These are phyloP conservation scores for Marasmius tenuissimus DNA, from an alignment of 1,284 basidiomycete genomes.

Conservation along the genomic window DNA sequence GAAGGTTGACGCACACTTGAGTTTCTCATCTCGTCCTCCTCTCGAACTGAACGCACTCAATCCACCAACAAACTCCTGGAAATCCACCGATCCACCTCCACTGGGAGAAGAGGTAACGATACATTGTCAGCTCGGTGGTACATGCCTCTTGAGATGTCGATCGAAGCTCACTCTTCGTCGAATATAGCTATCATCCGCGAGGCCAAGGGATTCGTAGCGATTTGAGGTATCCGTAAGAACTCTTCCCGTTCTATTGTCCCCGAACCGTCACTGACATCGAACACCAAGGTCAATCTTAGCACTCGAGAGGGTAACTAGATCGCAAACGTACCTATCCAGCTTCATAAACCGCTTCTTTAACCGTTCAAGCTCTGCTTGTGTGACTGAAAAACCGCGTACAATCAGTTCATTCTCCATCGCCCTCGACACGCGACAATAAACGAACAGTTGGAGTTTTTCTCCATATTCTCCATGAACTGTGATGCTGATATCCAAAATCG, in stretches of 20 bases:
- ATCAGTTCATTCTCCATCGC: background rate
- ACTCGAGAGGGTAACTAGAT: background rate
- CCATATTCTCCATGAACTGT: conserved; percentile 93
- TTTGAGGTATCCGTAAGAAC: conserved; percentile 98
- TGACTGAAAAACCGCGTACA: conserved; percentile 58
- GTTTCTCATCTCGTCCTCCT: conserved; percentile 95
- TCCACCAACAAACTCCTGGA: conserved; percentile 98
- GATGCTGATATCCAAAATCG: conserved; percentile 52
- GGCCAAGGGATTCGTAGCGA: conserved; percentile 96
- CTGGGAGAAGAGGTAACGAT: conserved; percentile 36
- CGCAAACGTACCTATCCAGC: conserved; percentile 79
- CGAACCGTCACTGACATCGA: conserved; percentile 81
- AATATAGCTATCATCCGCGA: conserved; percentile 99
- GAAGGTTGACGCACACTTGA: conserved; percentile 73
- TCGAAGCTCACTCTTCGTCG: conserved; percentile 85
- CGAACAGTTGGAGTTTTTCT: conserved; percentile 89
- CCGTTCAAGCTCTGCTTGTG: conserved; percentile 86
- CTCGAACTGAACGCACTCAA: conserved; percentile 96
- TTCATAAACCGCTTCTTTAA: conserved; percentile 99
- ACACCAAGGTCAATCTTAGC: background rate
- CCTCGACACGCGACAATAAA: conserved; percentile 17
- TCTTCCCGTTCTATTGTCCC: conserved; percentile 99
- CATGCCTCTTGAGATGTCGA: background rate
- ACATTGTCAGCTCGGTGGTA: conserved; percentile 1
- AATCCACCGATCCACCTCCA: conserved; percentile 97